Conservation (phyloP, 441 rosid genomes). For the Kokia cookei region DNA sequence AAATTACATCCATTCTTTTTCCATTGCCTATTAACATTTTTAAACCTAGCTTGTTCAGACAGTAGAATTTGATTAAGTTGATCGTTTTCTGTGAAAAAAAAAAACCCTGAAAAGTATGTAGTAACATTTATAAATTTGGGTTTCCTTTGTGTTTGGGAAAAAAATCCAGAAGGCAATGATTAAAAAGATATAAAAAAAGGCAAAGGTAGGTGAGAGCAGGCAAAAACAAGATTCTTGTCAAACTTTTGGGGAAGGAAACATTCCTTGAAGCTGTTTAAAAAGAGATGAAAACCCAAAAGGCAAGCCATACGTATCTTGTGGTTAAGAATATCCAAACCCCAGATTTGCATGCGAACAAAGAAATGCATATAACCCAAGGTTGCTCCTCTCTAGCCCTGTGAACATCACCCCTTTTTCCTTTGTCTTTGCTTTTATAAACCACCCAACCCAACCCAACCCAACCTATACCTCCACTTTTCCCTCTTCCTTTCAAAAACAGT, state of each 20-base stretch:
- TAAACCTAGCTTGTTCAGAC: background rate
- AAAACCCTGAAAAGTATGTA: too few species aligned
- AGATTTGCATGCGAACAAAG: background rate
- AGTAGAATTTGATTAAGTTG: background rate
- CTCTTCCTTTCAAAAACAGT: too few species aligned
- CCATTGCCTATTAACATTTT: background rate
- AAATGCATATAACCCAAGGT: constrained; percentile 1
- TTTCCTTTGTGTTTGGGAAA: too few species aligned
- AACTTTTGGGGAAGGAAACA: background rate
- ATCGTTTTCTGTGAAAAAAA: too few species aligned
- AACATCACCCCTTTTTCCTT: background rate
- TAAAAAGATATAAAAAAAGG: background rate
- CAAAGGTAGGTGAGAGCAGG: background rate
- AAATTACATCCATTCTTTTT: too few species aligned
- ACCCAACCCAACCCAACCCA: too few species aligned
- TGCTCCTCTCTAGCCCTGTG: background rate
- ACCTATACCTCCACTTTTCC: background rate
- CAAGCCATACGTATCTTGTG: constrained; percentile 24
- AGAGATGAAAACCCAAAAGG: background rate
- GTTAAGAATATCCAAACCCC: constrained; percentile 4
- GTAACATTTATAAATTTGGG: too few species aligned
- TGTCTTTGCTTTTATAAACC: background rate
- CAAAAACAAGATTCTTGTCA: constrained; percentile 14
- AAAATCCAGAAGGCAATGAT: too few species aligned
- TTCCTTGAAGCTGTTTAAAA: background rate